Conservation (phyloP, 192 early-diverging fungal genomes). For the Bifiguratus adelaidae region DNA sequence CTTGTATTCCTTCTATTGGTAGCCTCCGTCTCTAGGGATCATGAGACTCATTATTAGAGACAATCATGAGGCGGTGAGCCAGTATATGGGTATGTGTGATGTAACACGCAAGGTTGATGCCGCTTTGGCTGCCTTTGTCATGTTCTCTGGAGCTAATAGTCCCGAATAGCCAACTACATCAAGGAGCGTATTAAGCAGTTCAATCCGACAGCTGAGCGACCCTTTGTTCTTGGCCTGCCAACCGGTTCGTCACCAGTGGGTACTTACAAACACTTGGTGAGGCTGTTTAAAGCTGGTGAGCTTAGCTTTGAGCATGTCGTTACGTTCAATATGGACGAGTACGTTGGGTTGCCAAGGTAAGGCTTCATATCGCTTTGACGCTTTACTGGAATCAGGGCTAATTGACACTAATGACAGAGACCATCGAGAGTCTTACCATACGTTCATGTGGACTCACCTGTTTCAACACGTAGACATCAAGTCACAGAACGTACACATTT, state of each 20-base stretch:
- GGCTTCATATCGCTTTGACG: neutral
- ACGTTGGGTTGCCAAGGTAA: constrained; percentile 67
- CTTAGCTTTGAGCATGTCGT: constrained; percentile 74
- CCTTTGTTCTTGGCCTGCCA: constrained; percentile 80
- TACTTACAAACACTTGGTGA: constrained; percentile 70
- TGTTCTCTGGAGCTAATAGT: no score
- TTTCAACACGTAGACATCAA: constrained; percentile 82
- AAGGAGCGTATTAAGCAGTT: constrained; percentile 72
- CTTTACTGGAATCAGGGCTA: no score
- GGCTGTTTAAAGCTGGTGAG: constrained; percentile 51
- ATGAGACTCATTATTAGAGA: no score
- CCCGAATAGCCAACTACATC: constrained; percentile 75
- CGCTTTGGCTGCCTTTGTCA: no score
- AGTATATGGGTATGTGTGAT: no score
- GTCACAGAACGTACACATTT: constrained; percentile 74
- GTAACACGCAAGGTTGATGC: no score
- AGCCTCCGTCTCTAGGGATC: no score
- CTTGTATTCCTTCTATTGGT: no score
- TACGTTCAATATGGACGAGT: constrained; percentile 92
- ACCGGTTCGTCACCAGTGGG: constrained; percentile 81
- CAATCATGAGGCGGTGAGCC: no score
- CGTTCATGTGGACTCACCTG: constrained; percentile 86
- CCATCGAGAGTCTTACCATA: constrained; percentile 83
- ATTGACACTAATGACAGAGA: constrained; percentile 28
- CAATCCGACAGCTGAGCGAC: constrained; percentile 55